These are phyloP conservation scores for Trypanosoma boissoni DNA, from an alignment of 208 protist species.

Conservation along the genomic window DNA sequence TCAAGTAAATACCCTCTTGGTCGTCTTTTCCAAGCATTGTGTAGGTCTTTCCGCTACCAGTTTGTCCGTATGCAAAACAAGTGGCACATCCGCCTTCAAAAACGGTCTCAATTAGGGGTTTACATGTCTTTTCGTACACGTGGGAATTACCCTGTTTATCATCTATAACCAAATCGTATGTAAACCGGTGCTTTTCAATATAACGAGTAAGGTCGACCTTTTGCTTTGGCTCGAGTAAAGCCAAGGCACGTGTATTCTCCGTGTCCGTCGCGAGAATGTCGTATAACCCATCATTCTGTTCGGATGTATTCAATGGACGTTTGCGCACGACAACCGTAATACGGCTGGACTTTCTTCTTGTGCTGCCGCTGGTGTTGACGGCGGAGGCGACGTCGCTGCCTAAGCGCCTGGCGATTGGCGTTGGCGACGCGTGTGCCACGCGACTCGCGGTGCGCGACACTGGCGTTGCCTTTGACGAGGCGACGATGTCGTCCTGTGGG, in stretches of 20 bases:
- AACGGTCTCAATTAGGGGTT: constrained; percentile 86
- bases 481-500: constrained; percentile 31
- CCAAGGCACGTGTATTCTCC: constrained; percentile 74
- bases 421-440: constrained; percentile 46
- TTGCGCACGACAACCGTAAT: constrained; percentile 92
- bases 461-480: constrained; percentile 28
- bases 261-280: constrained; percentile 89
- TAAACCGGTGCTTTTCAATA: constrained; percentile 95
- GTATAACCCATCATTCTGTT: constrained; percentile 72
- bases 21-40: constrained; percentile 51
- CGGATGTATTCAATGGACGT: constrained; percentile 80
- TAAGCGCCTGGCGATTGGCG: constrained; percentile 47
- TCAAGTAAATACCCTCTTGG: constrained; percentile 72
- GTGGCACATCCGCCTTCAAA: constrained; percentile 90
- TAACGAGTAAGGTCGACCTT: constrained; percentile 96
- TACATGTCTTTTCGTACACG: constrained; percentile 63
- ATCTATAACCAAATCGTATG: constrained; percentile 95
- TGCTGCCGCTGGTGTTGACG: constrained; percentile 23
- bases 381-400: too few relatives aligned
- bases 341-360: constrained; percentile 54
- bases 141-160: constrained; percentile 86
- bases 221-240: constrained; percentile 84
- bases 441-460: constrained; percentile 68
- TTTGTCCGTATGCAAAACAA: constrained; percentile 50
- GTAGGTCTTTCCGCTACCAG: constrained; percentile 33